Evolutionary conservation across 495 filamentous ascomycete genomes (phyloP).

Genomic region (Aspergillus asperescens): DNA sequence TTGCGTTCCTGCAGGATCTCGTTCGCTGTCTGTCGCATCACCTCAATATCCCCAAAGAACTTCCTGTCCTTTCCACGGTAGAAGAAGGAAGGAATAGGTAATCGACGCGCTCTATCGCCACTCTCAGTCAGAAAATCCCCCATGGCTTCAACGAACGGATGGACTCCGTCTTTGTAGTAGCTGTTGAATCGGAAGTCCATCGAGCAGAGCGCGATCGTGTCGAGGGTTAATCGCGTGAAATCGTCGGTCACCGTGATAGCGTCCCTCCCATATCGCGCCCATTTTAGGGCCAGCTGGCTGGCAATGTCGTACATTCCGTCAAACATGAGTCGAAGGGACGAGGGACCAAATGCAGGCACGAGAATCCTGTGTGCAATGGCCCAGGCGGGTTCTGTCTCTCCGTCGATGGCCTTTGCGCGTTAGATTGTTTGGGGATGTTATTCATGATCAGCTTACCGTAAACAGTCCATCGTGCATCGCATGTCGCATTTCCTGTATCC

Average conservation of each 20-base stretch:
- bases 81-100: slow-evolving; percentile 48
- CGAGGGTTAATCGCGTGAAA: slow-evolving; percentile 69
- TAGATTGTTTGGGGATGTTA: too few relatives aligned
- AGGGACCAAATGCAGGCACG: slow-evolving; percentile 64
- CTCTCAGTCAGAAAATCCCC: slow-evolving; percentile 51
- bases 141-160: slow-evolving; percentile 67
- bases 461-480: slow-evolving; percentile 64
- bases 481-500: slow-evolving; percentile 52
- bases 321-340: slow-evolving; percentile 65
- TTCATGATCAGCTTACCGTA: too few relatives aligned
- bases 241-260: slow-evolving; percentile 60
- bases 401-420: slow-evolving; percentile 34
- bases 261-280: slow-evolving; percentile 58
- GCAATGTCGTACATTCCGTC: slow-evolving; percentile 68
- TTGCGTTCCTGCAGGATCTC: slow-evolving; percentile 57
- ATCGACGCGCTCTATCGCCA: slow-evolving; percentile 46
- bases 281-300: slow-evolving; percentile 66
- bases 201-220: slow-evolving; percentile 65
- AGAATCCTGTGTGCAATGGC: slow-evolving; percentile 64
- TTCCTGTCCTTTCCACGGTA: slow-evolving; percentile 48
- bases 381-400: slow-evolving; percentile 70
- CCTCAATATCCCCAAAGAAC: slow-evolving; percentile 52
- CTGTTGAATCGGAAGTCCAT: slow-evolving; percentile 75
- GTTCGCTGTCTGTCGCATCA: slow-evolving; percentile 49
- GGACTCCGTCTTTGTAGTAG: slow-evolving; percentile 62